Percentiles rank a stretch among this genome's conserved stretches.
Conservation (phyloP, 2,329 filamentous ascomycete genomes). For the Penicillium psychrosexuale region DNA sequence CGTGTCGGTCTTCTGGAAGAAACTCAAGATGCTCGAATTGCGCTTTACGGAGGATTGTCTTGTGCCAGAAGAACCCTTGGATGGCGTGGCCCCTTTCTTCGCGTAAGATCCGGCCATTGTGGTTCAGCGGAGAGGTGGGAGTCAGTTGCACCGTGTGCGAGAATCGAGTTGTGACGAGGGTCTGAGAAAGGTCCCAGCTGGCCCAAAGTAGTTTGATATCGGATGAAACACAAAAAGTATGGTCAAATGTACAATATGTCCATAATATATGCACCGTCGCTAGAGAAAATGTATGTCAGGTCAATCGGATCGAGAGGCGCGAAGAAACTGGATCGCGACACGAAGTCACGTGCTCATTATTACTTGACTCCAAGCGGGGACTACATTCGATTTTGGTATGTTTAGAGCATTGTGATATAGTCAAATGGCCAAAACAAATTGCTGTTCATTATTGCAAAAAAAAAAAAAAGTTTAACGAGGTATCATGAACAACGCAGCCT, state of each 20-base stretch:
- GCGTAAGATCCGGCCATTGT: constrained; percentile 26
- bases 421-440: background rate
- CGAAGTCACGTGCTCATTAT: constrained; percentile 24
- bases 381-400: background rate
- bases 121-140: background rate
- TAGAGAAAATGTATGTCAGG: background rate
- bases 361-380: background rate
- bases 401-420: background rate
- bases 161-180: background rate
- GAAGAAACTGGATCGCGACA: constrained; percentile 21
- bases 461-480: constrained; percentile 1
- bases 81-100: constrained; percentile 27
- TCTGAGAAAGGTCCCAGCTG: background rate
- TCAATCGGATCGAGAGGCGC: constrained; percentile 1
- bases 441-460: constrained; percentile 10
- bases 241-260: constrained; percentile 13
- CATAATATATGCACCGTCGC: background rate
- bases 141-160: background rate
- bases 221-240: background rate
- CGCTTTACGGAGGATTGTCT: constrained; percentile 26
- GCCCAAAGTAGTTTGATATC: background rate
- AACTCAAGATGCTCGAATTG: constrained; percentile 68
- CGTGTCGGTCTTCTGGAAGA: constrained; percentile 68
- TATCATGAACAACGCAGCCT: constrained; percentile 9
- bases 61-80: constrained; percentile 12